Percentiles rank a stretch among this genome's conserved stretches.
Evolutionary conservation across 441 rosid genomes (phyloP).

Genomic region (Populus hybrid): DNA sequence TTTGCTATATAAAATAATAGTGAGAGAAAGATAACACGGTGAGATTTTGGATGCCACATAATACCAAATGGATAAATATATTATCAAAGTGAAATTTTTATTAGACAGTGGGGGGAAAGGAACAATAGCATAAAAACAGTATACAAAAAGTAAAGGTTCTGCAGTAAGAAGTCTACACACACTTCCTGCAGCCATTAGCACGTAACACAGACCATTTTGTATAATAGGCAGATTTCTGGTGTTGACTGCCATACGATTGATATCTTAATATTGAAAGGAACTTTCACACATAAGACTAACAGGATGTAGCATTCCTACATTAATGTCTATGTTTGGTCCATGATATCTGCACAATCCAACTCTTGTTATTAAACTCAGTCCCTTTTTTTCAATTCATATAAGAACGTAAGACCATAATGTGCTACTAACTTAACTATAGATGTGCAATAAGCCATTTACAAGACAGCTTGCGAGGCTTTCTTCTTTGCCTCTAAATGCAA

Average conservation of each 20-base stretch:
- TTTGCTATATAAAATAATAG: constrained; percentile 42
- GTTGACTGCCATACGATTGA: background rate
- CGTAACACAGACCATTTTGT: background rate
- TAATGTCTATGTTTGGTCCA: background rate
- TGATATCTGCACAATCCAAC: background rate
- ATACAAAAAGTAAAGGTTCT: background rate
- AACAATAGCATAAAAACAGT: too few species aligned
- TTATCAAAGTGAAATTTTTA: background rate
- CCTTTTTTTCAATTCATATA: too few species aligned
- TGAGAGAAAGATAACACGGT: constrained; percentile 1
- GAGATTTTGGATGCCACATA: background rate
- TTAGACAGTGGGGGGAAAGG: too few species aligned
- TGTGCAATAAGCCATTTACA: background rate
- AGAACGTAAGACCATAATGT: background rate
- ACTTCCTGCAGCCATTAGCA: background rate
- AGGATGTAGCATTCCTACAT: background rate
- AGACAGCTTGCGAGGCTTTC: background rate
- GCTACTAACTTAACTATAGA: background rate
- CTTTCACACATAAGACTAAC: background rate
- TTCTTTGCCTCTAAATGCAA: background rate
- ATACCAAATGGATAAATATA: background rate
- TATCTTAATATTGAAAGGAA: background rate
- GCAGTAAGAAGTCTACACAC: background rate
- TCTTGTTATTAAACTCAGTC: background rate
- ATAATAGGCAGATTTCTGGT: background rate